Percentiles rank a stretch among this genome's conserved stretches.
phyloP scores from a whole-genome alignment of 768 basidiomycete genomes.

The Boletus patriciae region DNA sequence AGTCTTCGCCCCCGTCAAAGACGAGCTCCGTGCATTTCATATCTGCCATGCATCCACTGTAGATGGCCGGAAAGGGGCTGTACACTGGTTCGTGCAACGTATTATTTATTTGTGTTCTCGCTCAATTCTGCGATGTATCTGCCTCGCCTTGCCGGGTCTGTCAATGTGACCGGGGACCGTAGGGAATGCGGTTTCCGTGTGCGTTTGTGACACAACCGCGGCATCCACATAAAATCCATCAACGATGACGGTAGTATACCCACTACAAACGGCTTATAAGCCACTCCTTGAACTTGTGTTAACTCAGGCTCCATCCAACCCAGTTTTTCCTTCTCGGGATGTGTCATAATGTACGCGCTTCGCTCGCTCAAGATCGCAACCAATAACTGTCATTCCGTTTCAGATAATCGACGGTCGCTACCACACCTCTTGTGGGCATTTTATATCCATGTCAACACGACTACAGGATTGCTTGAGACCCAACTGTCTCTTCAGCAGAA shows the following conservation, averaged over 20 bases:
- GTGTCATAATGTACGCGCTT: conserved; percentile 69
- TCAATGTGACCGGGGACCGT: conserved; percentile 33
- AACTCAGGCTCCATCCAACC: conserved; percentile 18
- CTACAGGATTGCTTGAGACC: conserved; percentile 62
- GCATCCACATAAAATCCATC: conserved; percentile 32
- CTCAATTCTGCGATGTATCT: conserved; percentile 23
- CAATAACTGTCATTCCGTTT: neutral
- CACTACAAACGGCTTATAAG: conserved; percentile 18
- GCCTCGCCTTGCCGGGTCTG: conserved; percentile 39
- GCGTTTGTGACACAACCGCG: conserved; percentile 34
- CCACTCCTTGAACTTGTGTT: conserved; percentile 16
- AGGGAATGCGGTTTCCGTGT: conserved; percentile 42
- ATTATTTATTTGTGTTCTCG: conserved; percentile 23
- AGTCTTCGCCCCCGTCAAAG: neutral
- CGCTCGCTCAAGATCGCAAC: neutral
- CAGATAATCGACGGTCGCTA: conserved; percentile 78
- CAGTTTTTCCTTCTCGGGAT: conserved; percentile 37
- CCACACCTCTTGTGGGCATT: conserved; percentile 69
- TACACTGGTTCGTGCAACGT: conserved; percentile 19
- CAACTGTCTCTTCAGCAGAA: conserved; percentile 69
- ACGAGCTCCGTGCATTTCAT: conserved; percentile 14
- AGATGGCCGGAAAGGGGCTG: conserved; percentile 12
- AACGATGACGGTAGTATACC: conserved; percentile 12
- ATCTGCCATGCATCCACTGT: conserved; percentile 10
- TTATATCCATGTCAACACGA: conserved; percentile 68